Conservation (phyloP, 208 protist genomes). For the Leishmania amazonensis region DNA sequence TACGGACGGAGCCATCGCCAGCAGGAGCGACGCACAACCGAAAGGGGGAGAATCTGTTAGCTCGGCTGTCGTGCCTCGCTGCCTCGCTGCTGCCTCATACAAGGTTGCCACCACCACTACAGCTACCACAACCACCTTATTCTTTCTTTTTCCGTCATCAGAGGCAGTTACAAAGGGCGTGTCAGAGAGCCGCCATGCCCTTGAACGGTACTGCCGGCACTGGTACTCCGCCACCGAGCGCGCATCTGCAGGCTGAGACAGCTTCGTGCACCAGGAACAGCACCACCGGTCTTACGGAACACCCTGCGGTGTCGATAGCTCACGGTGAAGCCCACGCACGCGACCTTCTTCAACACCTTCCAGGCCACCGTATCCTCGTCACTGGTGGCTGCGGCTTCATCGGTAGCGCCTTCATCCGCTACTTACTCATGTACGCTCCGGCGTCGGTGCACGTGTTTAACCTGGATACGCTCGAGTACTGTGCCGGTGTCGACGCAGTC, state of each 20-base stretch:
- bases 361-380: constrained; percentile 59
- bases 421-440: constrained; percentile 64
- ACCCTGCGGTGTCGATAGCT: not conserved
- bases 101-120: not conserved
- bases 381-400: constrained; percentile 88
- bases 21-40: not conserved
- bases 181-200: not conserved
- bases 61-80: not conserved
- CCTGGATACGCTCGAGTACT: constrained; percentile 94
- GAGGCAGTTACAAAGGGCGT: not conserved
- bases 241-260: not conserved
- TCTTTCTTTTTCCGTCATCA: not conserved
- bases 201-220: not conserved
- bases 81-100: not conserved
- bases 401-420: constrained; percentile 74
- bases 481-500: constrained; percentile 33
- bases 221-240: not conserved
- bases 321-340: not conserved
- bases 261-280: not conserved
- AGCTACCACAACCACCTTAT: not conserved
- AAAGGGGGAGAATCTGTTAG: not conserved
- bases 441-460: constrained; percentile 69
- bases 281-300: not conserved
- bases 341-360: constrained; percentile 27
- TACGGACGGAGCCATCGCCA: not conserved